A percentile compares a stretch with the other conserved stretches of the same genome.
These are phyloP conservation scores for Scenedesmus sp. DNA, from an alignment of 163 green algal genomes.

Conservation along the genomic window DNA sequence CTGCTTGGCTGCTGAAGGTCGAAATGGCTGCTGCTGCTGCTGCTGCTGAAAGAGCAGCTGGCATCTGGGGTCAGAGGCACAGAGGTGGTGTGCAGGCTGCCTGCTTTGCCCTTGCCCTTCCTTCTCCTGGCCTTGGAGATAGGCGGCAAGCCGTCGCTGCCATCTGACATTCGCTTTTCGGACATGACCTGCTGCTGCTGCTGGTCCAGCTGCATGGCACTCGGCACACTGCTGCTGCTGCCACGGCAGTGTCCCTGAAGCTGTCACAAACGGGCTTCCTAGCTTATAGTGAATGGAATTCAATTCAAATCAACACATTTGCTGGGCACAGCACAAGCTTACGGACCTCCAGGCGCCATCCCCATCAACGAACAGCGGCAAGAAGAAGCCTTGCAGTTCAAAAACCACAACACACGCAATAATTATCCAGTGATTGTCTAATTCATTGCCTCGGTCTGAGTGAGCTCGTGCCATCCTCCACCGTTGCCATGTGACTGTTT, in stretches of 20 bases:
- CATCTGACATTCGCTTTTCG: slow-evolving; percentile 11
- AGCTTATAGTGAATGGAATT: not conserved
- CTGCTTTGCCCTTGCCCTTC: slow-evolving; percentile 1
- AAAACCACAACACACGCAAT: not conserved
- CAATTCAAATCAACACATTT: not conserved
- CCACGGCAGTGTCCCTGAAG: not conserved
- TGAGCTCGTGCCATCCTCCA: not conserved
- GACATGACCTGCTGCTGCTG: not conserved
- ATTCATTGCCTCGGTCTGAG: not conserved
- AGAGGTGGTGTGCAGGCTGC: slow-evolving; percentile 32
- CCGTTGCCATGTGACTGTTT: not conserved
- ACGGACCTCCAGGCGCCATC: not conserved
- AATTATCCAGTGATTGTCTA: too few relatives aligned
- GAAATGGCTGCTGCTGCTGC: slow-evolving; percentile 26
- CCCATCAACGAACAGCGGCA: not conserved
- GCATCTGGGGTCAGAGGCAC: slow-evolving; percentile 20
- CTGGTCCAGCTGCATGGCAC: not conserved
- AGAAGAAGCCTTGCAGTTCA: not conserved
- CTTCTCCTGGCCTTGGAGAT: not conserved
- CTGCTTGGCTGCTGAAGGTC: not conserved
- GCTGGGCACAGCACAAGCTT: not conserved
- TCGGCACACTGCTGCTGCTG: not conserved
- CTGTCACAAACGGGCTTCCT: not conserved
- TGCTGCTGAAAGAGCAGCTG: not conserved
- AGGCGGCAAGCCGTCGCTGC: not conserved